phyloP scores from a whole-genome alignment of 1,284 basidiomycete genomes.

The Sporisorium scitamineum region DNA sequence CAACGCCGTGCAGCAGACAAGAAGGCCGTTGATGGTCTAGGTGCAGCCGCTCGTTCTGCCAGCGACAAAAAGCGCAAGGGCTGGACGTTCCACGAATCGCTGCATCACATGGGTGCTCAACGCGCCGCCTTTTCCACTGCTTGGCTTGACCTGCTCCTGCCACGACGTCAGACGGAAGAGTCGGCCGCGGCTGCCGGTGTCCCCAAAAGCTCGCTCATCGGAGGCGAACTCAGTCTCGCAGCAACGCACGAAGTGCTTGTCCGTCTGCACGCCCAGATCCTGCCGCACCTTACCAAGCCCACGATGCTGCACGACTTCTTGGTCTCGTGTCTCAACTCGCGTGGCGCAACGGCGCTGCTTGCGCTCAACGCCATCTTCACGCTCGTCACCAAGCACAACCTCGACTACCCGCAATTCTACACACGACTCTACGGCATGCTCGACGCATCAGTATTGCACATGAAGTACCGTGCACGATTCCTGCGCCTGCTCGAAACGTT shows the following conservation, averaged over 20 bases:
- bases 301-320: slow-evolving; percentile 92
- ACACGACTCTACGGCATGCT: slow-evolving; percentile 90
- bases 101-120: slow-evolving; percentile 81
- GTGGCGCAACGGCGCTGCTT: slow-evolving; percentile 84
- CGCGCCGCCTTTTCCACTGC: slow-evolving; percentile 81
- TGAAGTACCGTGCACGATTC: slow-evolving; percentile 92
- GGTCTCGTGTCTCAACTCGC: slow-evolving; percentile 79
- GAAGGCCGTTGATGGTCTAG: slow-evolving; percentile 34
- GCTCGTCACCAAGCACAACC: slow-evolving; percentile 91
- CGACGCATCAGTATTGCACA: slow-evolving; percentile 80
- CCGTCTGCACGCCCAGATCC: slow-evolving; percentile 83
- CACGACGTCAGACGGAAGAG: slow-evolving; percentile 45
- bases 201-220: slow-evolving; percentile 28
- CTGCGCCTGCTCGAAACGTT: slow-evolving; percentile 92
- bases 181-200: slow-evolving; percentile 18
- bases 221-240: slow-evolving; percentile 72
- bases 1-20: slow-evolving; percentile 30
- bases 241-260: slow-evolving; percentile 77
- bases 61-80: slow-evolving; percentile 59
- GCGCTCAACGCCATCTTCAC: slow-evolving; percentile 92
- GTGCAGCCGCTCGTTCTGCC: slow-evolving; percentile 30
- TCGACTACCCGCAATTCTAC: slow-evolving; percentile 97
- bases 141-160: slow-evolving; percentile 81
- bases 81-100: slow-evolving; percentile 63
- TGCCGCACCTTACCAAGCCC: slow-evolving; percentile 83